Conservation (phyloP, 2,329 filamentous ascomycete species). For the Fusarium illudens region DNA sequence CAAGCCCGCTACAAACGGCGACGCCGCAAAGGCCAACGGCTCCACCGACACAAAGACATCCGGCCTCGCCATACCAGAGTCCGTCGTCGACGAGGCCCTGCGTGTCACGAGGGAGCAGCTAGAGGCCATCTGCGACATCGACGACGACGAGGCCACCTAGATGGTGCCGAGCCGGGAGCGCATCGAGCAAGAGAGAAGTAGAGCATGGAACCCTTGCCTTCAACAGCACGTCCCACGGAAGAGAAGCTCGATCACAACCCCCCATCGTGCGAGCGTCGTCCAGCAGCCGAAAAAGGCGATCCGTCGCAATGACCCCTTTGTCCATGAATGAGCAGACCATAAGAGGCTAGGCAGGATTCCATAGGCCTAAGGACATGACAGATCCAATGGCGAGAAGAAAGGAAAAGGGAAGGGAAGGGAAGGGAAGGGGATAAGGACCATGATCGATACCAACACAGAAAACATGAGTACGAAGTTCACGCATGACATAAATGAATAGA, state of each 20-base stretch:
- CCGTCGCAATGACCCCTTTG: neutral
- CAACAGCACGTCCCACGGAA: too few species aligned
- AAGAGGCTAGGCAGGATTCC: neutral
- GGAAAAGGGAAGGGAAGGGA: neutral
- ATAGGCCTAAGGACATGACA: conserved; percentile 8
- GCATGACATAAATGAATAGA: conserved; percentile 32
- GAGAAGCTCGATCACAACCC: too few species aligned
- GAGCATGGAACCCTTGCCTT: neutral
- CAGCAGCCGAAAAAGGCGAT: neutral
- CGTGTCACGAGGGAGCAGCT: conserved; percentile 66
- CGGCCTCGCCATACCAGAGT: conserved; percentile 64
- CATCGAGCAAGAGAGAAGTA: neutral
- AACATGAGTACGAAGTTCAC: conserved; percentile 28
- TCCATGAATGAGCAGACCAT: too few species aligned
- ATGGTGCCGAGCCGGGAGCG: neutral
- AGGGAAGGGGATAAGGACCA: conserved; percentile 12
- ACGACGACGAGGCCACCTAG: conserved; percentile 37
- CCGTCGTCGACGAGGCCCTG: conserved; percentile 70
- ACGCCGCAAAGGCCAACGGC: conserved; percentile 42
- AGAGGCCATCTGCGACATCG: conserved; percentile 57
- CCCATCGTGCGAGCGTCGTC: neutral
- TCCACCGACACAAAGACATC: conserved; percentile 27
- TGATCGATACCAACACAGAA: conserved; percentile 36
- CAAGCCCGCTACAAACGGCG: conserved; percentile 48
- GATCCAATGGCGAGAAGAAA: neutral